Conservation (phyloP, 139 green algal species). For the Zygnema circumcarinatum region DNA sequence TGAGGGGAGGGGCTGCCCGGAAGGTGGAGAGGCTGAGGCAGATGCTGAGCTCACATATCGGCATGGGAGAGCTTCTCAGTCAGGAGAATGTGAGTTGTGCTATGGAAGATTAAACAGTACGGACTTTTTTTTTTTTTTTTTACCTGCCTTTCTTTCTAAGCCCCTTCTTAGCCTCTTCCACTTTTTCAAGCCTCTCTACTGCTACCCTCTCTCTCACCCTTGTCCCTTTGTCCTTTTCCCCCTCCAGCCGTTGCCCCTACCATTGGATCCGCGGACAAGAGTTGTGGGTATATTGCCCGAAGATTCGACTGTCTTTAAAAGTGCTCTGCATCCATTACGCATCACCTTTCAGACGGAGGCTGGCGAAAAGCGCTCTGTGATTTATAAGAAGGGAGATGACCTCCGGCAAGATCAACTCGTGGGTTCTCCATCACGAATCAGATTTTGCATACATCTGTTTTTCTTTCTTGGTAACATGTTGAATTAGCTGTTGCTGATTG, state of each 20-base stretch:
- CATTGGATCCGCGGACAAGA: slow-evolving; percentile 77
- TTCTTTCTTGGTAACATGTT: slow-evolving; percentile 30
- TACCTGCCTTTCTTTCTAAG: background rate
- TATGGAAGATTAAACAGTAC: no score
- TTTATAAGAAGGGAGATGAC: slow-evolving; percentile 99
- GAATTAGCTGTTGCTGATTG: background rate
- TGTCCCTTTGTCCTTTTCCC: no score
- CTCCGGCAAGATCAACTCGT: slow-evolving; percentile 88
- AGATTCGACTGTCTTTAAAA: slow-evolving; percentile 92
- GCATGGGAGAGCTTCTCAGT: slow-evolving; percentile 54
- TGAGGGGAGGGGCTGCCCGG: slow-evolving; percentile 44
- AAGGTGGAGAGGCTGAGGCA: slow-evolving; percentile 56
- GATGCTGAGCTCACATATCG: slow-evolving; percentile 34
- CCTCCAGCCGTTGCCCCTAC: slow-evolving; percentile 71
- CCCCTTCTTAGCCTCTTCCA: background rate
- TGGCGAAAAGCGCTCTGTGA: slow-evolving; percentile 67
- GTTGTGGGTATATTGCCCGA: slow-evolving; percentile 74
- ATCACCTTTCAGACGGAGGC: slow-evolving; percentile 71
- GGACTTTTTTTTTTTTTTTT: background rate
- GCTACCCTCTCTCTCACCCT: no score
- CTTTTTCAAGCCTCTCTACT: slow-evolving; percentile 1
- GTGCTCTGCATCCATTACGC: slow-evolving; percentile 81
- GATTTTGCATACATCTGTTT: background rate
- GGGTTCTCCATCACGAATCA: slow-evolving; percentile 7
- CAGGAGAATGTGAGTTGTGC: slow-evolving; percentile 19